Conservation (phyloP, 163 green algal species). For the Prototheca stagnorum region DNA sequence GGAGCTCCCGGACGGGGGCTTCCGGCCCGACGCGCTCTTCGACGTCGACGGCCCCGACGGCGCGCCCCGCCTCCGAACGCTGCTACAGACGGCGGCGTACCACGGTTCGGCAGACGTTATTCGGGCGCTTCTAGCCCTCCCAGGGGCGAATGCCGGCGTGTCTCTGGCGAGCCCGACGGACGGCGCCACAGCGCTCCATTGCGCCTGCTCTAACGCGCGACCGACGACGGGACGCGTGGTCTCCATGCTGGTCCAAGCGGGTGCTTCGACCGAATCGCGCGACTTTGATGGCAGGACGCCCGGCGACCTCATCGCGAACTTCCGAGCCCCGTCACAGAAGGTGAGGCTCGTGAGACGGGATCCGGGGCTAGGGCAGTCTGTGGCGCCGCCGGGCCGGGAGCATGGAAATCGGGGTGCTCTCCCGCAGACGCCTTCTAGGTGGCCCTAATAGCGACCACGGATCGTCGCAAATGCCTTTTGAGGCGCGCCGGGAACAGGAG, state of each 20-base stretch:
- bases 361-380: no score
- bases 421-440: no score
- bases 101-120: background rate
- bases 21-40: background rate
- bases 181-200: constrained; percentile 5
- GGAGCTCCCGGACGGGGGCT: background rate
- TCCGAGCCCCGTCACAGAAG: background rate
- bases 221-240: constrained; percentile 1
- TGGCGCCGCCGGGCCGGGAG: no score
- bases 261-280: background rate
- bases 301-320: constrained; percentile 4
- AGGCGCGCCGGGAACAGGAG: no score
- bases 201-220: constrained; percentile 4
- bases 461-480: no score
- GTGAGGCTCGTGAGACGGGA: background rate
- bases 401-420: no score
- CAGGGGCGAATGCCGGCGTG: background rate
- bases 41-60: background rate
- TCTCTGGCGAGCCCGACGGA: constrained; percentile 1
- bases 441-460: no score
- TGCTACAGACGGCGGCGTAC: background rate
- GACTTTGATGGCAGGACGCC: background rate
- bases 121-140: background rate
- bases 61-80: background rate
- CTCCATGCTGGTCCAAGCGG: constrained; percentile 1